Evolutionary conservation across 371 early-diverging fungal species (phyloP).

Genomic region (Mortierella sp.): DNA sequence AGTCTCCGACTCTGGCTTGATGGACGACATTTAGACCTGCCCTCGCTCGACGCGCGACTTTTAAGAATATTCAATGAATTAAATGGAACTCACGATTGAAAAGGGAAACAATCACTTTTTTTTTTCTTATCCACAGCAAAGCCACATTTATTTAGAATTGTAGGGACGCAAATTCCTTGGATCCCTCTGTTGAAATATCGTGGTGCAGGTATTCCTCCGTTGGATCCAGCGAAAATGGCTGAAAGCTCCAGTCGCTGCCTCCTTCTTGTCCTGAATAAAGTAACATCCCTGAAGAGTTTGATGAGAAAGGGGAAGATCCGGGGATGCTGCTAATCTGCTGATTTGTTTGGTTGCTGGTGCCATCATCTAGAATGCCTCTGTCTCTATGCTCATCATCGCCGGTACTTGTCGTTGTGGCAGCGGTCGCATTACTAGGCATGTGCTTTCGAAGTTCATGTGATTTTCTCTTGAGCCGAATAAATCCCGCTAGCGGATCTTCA

Average conservation of each 20-base stretch:
- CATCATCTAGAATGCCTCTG: not conserved
- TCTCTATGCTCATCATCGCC: not conserved
- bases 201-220: slow-evolving; percentile 29
- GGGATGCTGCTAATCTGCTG: not conserved
- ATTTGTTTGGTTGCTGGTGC: not conserved
- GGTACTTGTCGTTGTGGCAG: not conserved
- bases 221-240: slow-evolving; percentile 21
- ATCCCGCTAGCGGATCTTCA: slow-evolving; percentile 35
- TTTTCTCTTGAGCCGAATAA: slow-evolving; percentile 8
- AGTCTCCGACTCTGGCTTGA: slow-evolving; percentile 18
- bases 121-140: not conserved
- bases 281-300: slow-evolving; percentile 26
- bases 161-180: slow-evolving; percentile 1
- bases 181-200: not conserved
- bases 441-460: slow-evolving; percentile 3
- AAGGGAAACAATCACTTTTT: no score
- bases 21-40: slow-evolving; percentile 19
- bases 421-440: not conserved
- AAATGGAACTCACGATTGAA: not conserved
- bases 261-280: slow-evolving; percentile 43
- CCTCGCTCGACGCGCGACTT: not conserved
- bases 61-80: not conserved
- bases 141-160: slow-evolving; percentile 3
- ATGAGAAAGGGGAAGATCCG: slow-evolving; percentile 19
- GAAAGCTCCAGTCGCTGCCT: slow-evolving; percentile 33